A percentile compares a stretch with the other conserved stretches of the same genome.
These are phyloP conservation scores for Trichoderma harzianum DNA, from an alignment of 2,329 filamentous ascomycete species.

Conservation along the genomic window DNA sequence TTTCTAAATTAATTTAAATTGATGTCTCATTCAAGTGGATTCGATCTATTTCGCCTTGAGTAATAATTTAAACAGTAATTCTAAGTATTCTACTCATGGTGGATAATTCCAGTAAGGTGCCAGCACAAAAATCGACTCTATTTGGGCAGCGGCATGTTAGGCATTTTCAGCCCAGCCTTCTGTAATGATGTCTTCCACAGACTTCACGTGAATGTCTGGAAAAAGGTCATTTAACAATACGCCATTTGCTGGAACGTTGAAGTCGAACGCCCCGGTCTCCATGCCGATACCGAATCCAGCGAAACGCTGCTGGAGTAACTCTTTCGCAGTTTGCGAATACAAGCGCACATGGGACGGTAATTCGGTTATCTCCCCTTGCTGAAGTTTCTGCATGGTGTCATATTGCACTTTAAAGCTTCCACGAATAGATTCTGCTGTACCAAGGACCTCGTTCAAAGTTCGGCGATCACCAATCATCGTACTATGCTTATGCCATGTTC, in stretches of 20 bases:
- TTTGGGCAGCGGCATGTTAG: background rate
- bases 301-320: background rate
- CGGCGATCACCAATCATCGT: background rate
- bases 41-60: background rate
- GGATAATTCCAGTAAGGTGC: background rate
- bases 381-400: background rate
- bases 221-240: background rate
- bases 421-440: background rate
- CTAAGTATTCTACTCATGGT: background rate
- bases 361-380: background rate
- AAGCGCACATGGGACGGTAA: background rate
- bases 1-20: no score
- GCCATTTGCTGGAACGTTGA: background rate
- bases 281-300: background rate
- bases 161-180: background rate
- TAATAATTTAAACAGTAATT: background rate
- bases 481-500: background rate
- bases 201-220: background rate
- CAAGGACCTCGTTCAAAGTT: background rate
- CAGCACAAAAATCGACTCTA: background rate
- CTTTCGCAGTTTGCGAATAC: background rate
- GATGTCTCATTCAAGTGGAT: background rate
- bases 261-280: background rate
- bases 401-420: background rate
- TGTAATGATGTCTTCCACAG: background rate